Percentiles rank a stretch among this genome's conserved stretches.
These are phyloP conservation scores for Hypomontagnella monticulosa DNA, from an alignment of 495 filamentous ascomycete genomes.

Conservation along the genomic window DNA sequence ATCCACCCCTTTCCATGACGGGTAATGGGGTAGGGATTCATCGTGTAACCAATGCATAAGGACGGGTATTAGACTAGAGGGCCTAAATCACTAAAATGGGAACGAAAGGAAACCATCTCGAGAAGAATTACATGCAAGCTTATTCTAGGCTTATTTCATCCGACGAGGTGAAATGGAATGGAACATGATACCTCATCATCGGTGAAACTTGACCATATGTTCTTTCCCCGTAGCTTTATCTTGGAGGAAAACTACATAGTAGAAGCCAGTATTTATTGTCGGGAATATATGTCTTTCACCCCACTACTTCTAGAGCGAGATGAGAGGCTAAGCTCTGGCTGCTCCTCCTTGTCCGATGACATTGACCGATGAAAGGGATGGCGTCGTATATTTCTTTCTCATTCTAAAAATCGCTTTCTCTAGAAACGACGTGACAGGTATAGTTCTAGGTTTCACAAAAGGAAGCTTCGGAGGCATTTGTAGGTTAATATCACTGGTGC, in stretches of 20 bases:
- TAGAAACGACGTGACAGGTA: slow-evolving; percentile 19
- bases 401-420: not conserved
- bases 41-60: slow-evolving; percentile 22
- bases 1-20: not conserved
- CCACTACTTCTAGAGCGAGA: slow-evolving; percentile 1
- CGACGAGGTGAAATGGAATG: not conserved
- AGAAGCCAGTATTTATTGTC: slow-evolving; percentile 20
- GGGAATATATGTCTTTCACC: slow-evolving; percentile 19
- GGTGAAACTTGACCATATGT: slow-evolving; percentile 9
- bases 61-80: slow-evolving; percentile 27
- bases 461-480: too few species aligned
- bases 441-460: too few species aligned
- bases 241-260: not conserved
- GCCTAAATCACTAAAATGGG: slow-evolving; percentile 17
- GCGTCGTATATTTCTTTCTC: too few species aligned
- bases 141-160: slow-evolving; percentile 13
- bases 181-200: slow-evolving; percentile 10
- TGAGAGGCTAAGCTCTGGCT: not conserved
- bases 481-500: too few species aligned
- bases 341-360: not conserved
- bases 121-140: slow-evolving; percentile 4
- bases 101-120: not conserved
- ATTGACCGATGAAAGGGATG: not conserved
- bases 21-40: slow-evolving; percentile 6
- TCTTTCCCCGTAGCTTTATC: slow-evolving; percentile 8